Evolutionary conservation across 805 yeast genomes (phyloP).

Genomic region (Kodamaea leandrae): DNA sequence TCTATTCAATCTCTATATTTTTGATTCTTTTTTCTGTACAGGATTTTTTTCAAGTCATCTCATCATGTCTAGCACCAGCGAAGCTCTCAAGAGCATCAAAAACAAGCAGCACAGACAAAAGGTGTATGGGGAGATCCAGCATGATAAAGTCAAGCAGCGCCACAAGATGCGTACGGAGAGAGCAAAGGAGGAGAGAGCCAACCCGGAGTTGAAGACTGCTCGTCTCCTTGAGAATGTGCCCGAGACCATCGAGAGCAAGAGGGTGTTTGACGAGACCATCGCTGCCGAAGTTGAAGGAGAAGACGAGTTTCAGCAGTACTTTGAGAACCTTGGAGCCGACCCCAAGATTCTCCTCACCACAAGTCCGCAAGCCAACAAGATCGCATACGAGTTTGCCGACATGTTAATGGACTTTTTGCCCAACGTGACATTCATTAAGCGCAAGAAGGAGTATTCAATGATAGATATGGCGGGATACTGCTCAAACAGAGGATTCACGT

Average conservation of each 20-base stretch:
- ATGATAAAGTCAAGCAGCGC: conserved; percentile 70
- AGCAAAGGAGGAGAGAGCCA: conserved; percentile 80
- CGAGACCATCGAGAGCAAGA: conserved; percentile 75
- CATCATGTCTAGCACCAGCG: conserved; percentile 20
- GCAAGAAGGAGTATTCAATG: conserved; percentile 80
- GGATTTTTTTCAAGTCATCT: conserved; percentile 8
- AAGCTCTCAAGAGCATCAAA: conserved; percentile 46
- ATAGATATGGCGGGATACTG: conserved; percentile 85
- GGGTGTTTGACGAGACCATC: conserved; percentile 86
- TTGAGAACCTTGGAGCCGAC: conserved; percentile 44
- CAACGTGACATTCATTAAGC: conserved; percentile 78
- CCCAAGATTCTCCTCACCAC: conserved; percentile 93
- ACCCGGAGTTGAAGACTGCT: conserved; percentile 79
- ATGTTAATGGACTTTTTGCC: conserved; percentile 82
- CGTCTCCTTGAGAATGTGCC: conserved; percentile 78
- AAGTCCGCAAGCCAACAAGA: conserved; percentile 77
- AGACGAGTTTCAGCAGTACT: conserved; percentile 62
- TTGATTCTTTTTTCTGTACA: not conserved
- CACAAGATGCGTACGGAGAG: conserved; percentile 77
- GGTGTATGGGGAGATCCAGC: conserved; percentile 68
- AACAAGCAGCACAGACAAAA: conserved; percentile 82
- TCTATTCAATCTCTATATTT: not conserved
- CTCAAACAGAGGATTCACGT: conserved; percentile 80
- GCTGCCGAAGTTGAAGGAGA: conserved; percentile 57
- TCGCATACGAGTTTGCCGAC: conserved; percentile 89